phyloP scores from a whole-genome alignment of 345 rosid species.

The Sonneratia caseolaris region DNA sequence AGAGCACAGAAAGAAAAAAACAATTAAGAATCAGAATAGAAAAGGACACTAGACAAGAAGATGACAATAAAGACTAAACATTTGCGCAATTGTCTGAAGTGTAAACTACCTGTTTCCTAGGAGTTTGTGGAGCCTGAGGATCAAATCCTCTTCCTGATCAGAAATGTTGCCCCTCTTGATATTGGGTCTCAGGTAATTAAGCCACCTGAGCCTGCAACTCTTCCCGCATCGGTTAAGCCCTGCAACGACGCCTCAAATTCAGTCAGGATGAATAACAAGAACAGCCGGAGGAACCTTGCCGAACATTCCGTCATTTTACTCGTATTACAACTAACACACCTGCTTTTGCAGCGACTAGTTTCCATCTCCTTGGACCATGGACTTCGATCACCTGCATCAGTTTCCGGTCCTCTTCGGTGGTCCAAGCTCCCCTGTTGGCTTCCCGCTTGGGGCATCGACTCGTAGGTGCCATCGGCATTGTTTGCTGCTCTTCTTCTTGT shows the following conservation, averaged over 20 bases:
- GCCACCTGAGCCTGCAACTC: constrained; percentile 54
- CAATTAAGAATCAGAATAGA: background rate
- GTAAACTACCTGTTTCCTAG: constrained; percentile 42
- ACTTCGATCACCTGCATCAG: constrained; percentile 27
- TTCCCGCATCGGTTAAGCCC: constrained; percentile 42
- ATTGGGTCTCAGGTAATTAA: constrained; percentile 52
- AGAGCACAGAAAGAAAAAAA: background rate
- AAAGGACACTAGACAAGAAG: background rate
- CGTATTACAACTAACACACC: constrained; percentile 9
- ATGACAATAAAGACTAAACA: background rate
- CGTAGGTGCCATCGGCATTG: constrained; percentile 20
- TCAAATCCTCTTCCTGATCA: constrained; percentile 48
- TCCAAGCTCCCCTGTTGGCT: constrained; percentile 39
- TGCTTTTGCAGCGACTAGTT: constrained; percentile 36
- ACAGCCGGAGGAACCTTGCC: background rate
- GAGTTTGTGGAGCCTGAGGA: constrained; percentile 43
- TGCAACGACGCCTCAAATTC: constrained; percentile 6
- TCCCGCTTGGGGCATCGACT: constrained; percentile 21
- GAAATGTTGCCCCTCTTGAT: constrained; percentile 50
- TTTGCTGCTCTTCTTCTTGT: background rate
- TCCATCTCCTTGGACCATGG: constrained; percentile 47
- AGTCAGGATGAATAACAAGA: background rate
- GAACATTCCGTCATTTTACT: background rate
- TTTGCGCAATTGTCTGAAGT: background rate
- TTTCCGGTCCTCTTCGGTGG: constrained; percentile 37